Conservation (phyloP, 495 filamentous ascomycete species). For the Cairneyella variabilis region DNA sequence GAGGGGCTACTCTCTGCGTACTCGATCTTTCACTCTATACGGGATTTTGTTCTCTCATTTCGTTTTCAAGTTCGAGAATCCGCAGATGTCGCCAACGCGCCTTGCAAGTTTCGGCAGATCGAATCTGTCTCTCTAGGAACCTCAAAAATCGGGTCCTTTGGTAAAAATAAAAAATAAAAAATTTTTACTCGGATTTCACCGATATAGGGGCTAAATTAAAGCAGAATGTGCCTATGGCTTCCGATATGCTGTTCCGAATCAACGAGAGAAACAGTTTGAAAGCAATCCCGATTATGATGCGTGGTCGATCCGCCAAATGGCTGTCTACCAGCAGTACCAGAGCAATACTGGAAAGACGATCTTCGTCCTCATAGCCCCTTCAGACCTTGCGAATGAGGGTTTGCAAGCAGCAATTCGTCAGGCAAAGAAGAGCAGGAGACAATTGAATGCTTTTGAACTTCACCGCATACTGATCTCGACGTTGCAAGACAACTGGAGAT, state of each 20-base stretch:
- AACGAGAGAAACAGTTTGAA: neutral
- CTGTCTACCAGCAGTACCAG: slow-evolving; percentile 26
- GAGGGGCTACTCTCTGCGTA: slow-evolving; percentile 11
- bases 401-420: slow-evolving; percentile 11
- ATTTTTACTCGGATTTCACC: neutral
- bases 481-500: slow-evolving; percentile 19
- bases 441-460: slow-evolving; percentile 19
- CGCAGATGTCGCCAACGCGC: slow-evolving; percentile 16
- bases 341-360: slow-evolving; percentile 10
- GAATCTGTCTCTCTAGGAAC: neutral
- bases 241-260: slow-evolving; percentile 26
- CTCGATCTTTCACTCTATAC: slow-evolving; percentile 16
- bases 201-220: neutral
- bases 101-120: slow-evolving; percentile 17
- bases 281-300: slow-evolving; percentile 16
- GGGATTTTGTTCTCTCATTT: slow-evolving; percentile 26
- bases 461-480: slow-evolving; percentile 19
- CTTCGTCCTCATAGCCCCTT: slow-evolving; percentile 28
- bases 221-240: slow-evolving; percentile 28
- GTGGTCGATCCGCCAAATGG: slow-evolving; percentile 33
- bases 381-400: slow-evolving; percentile 6
- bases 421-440: neutral
- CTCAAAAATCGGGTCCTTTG: slow-evolving; percentile 6
- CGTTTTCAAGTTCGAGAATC: slow-evolving; percentile 20
- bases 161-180: too few relatives aligned